These are phyloP conservation scores for Pisolithus marmoratus DNA, from an alignment of 768 basidiomycete species.

Conservation along the genomic window DNA sequence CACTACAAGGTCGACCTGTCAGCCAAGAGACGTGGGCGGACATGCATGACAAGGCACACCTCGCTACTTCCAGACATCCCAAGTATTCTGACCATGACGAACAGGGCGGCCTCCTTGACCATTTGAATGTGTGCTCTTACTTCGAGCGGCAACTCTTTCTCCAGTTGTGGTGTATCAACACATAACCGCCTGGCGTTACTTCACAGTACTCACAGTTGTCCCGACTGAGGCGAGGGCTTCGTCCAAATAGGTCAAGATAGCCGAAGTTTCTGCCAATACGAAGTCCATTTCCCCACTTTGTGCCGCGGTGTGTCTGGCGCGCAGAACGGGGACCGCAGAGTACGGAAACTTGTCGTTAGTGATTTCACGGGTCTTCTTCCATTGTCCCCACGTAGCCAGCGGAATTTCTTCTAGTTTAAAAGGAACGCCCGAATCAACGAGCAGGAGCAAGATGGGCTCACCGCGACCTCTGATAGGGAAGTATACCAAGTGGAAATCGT, in stretches of 20 bases:
- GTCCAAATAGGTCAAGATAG: slow-evolving; percentile 19
- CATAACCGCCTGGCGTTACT: background rate
- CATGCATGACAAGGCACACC: slow-evolving; percentile 1
- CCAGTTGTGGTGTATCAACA: background rate
- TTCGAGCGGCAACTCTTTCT: slow-evolving; percentile 5
- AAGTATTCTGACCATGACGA: slow-evolving; percentile 3
- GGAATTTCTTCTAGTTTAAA: slow-evolving; percentile 18
- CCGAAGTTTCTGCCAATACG: slow-evolving; percentile 20
- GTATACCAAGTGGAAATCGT: slow-evolving; percentile 17
- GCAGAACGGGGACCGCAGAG: slow-evolving; percentile 19
- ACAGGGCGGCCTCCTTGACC: slow-evolving; percentile 10
- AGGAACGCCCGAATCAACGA: slow-evolving; percentile 18
- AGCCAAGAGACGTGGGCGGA: background rate
- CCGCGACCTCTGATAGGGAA: slow-evolving; percentile 19
- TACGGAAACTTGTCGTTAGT: slow-evolving; percentile 18
- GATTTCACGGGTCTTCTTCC: slow-evolving; percentile 12
- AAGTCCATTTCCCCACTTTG: slow-evolving; percentile 4
- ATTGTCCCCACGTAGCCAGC: slow-evolving; percentile 9
- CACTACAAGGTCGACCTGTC: slow-evolving; percentile 1
- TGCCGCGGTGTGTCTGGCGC: slow-evolving; percentile 11
- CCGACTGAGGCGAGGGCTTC: slow-evolving; percentile 13
- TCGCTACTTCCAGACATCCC: slow-evolving; percentile 1
- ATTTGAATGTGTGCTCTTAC: slow-evolving; percentile 2
- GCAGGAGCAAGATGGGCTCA: slow-evolving; percentile 22
- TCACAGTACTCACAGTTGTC: slow-evolving; percentile 7